Evolutionary conservation across 768 basidiomycete species (phyloP), one percentile per base, ranked within the genome.

Genomic region (Agaricus sinodeliciosus): DNA sequence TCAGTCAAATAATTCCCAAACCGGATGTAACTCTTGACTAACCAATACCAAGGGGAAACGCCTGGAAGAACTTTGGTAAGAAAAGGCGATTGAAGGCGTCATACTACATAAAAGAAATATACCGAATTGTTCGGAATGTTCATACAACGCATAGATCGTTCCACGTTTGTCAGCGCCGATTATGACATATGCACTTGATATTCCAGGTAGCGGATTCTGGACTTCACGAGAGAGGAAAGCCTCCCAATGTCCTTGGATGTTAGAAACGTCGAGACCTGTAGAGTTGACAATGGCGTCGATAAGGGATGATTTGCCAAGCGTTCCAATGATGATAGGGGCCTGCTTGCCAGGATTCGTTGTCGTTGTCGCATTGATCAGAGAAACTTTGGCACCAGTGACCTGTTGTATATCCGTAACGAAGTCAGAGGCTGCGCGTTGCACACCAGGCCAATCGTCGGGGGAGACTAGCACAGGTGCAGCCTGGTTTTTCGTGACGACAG

Each of bases 21-120:
- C 7, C 28, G 3, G 25, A 26, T 4, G 11, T 11, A 18, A 40
- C 35, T n/a, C 7, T 16, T 48, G 9, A 65, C 76, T 41, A 58
- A 79, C 79, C 79, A 84, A 55, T 77, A 81, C 81, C 82, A 84
- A n/a, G 82, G 82, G 16, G 81, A 83, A 31, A 84, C 81, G 51
- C 81, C 80, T 82, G 50, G 46, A 37, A 15, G 12, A 8, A 12
- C 4, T 39, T 12, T 12, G 8, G 37, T 50, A 34, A 39, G 26
- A 35, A 34, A 35, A 19, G 19, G 25, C 44, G 22, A 49, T 43
- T 56, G 56, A 49, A 43, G 54, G 50, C 41, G 11, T 7, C 4
- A 31, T n/a, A 11, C 39, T 31, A 48, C 18, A 28, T 19, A 43
- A 22, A 43, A 19, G n/a, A 53, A 55, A 58, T 60, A 45, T 40